A percentile compares a stretch with the other conserved stretches of the same genome.
Conservation (phyloP, 2,329 filamentous ascomycete species). For the Diaporthe nobilis region DNA sequence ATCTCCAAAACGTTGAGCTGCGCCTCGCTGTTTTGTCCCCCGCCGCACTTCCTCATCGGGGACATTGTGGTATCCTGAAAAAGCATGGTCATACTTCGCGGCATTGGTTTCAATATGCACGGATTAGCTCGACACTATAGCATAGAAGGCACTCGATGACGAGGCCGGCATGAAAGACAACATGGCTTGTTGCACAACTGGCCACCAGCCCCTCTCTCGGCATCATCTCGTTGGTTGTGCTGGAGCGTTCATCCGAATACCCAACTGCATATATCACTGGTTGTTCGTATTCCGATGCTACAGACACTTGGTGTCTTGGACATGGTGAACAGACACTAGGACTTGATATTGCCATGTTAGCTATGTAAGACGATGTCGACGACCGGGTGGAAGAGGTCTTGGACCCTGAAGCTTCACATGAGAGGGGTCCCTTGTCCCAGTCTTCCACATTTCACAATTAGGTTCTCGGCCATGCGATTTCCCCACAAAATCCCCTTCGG, state of each 20-base stretch:
- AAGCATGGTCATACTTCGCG: slow-evolving; percentile 18
- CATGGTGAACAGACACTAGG: slow-evolving; percentile 1
- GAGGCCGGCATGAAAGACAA: not conserved
- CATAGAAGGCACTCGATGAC: slow-evolving; percentile 3
- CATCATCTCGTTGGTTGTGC: not conserved
- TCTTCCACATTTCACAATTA: not conserved
- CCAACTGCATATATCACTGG: not conserved
- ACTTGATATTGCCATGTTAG: not conserved
- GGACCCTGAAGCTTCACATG: slow-evolving; percentile 13
- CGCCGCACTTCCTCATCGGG: not conserved
- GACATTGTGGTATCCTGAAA: not conserved
- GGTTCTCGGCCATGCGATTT: slow-evolving; percentile 18
- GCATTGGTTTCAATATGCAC: slow-evolving; percentile 26
- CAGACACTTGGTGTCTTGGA: not conserved
- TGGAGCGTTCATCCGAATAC: not conserved
- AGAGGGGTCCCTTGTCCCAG: not conserved
- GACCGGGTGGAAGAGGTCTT: not conserved
- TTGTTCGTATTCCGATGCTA: not conserved
- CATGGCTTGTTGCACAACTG: not conserved
- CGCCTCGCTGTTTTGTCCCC: slow-evolving; percentile 2
- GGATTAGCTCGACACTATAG: slow-evolving; percentile 19
- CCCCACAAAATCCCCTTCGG: slow-evolving; percentile 23
- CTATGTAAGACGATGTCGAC: not conserved
- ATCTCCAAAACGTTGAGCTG: slow-evolving; percentile 28
- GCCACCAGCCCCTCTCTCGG: slow-evolving; percentile 2